phyloP scores from a whole-genome alignment of 805 yeast genomes.

The Wickerhamomyces strasburgensis region DNA sequence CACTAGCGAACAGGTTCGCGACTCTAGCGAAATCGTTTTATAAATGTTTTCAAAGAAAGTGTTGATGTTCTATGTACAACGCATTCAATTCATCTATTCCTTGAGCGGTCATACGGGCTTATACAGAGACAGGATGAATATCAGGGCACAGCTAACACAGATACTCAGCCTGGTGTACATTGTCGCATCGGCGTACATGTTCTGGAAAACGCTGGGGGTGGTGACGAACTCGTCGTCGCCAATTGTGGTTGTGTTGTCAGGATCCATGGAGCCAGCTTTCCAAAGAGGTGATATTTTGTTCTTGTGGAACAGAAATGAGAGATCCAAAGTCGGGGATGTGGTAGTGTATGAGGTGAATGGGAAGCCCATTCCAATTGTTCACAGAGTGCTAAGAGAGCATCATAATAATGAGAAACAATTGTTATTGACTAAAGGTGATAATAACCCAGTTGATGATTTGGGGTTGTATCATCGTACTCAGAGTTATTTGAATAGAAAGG shows the following conservation, averaged over 20 bases:
- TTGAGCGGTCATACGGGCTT: neutral
- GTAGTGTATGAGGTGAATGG: slow-evolving; percentile 86
- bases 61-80: too few relatives aligned
- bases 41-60: neutral
- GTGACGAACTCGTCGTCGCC: slow-evolving; percentile 85
- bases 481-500: slow-evolving; percentile 66
- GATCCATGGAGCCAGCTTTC: slow-evolving; percentile 99
- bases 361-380: slow-evolving; percentile 91
- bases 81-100: neutral
- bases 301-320: slow-evolving; percentile 76
- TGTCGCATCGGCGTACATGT: slow-evolving; percentile 82
- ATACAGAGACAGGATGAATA: slow-evolving; percentile 26
- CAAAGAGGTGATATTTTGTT: slow-evolving; percentile 94
- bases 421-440: slow-evolving; percentile 92
- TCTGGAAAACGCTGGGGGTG: slow-evolving; percentile 80
- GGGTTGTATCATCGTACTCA: slow-evolving; percentile 76
- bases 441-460: slow-evolving; percentile 87
- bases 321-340: slow-evolving; percentile 78
- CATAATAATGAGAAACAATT: slow-evolving; percentile 52
- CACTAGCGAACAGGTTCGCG: too few relatives aligned
- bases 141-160: slow-evolving; percentile 59
- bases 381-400: slow-evolving; percentile 87
- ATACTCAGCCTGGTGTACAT: slow-evolving; percentile 71
- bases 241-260: slow-evolving; percentile 92
- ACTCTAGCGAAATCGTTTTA: too few relatives aligned